A percentile compares a stretch with the other conserved stretches of the same genome.
These are phyloP conservation scores for Metschnikowia santaceciliae DNA, from an alignment of 805 yeast genomes.

Conservation along the genomic window DNA sequence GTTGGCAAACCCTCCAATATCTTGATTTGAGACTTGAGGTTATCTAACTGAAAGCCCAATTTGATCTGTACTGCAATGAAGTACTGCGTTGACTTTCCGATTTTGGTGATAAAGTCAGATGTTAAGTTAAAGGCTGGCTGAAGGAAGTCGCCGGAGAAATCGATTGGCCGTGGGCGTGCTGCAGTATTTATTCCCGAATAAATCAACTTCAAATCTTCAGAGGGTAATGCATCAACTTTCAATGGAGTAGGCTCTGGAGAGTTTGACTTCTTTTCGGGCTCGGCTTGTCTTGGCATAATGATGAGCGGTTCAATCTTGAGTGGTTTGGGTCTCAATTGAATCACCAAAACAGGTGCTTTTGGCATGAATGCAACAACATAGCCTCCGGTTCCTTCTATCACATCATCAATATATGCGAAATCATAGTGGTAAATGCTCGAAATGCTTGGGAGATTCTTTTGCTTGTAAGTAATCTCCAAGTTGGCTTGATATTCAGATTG, in stretches of 20 bases:
- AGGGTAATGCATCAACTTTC: constrained; percentile 14
- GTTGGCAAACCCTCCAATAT: not conserved
- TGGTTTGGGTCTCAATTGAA: constrained; percentile 9
- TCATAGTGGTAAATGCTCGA: not conserved
- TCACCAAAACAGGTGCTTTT: constrained; percentile 12
- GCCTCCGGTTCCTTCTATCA: constrained; percentile 26
- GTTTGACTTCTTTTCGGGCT: not conserved
- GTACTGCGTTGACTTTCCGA: constrained; percentile 12
- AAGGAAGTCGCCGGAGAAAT: constrained; percentile 6
- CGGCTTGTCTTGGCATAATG: not conserved
- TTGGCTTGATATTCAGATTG: not conserved
- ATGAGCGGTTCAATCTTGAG: not conserved
- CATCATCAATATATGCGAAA: constrained; percentile 22
- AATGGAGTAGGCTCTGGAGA: not conserved
- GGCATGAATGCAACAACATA: constrained; percentile 20
- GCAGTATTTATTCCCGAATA: constrained; percentile 1
- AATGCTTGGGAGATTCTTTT: not conserved
- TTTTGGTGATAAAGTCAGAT: constrained; percentile 4
- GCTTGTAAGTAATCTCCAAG: constrained; percentile 8
- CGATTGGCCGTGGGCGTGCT: constrained; percentile 3
- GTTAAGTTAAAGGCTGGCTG: constrained; percentile 6
- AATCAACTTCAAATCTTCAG: constrained; percentile 14
- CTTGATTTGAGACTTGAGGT: constrained; percentile 20
- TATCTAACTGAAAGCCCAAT: constrained; percentile 20
- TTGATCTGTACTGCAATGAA: constrained; percentile 12